These are phyloP conservation scores for Stachybotrys elegans DNA, from an alignment of 2,329 filamentous ascomycete species.

Conservation along the genomic window DNA sequence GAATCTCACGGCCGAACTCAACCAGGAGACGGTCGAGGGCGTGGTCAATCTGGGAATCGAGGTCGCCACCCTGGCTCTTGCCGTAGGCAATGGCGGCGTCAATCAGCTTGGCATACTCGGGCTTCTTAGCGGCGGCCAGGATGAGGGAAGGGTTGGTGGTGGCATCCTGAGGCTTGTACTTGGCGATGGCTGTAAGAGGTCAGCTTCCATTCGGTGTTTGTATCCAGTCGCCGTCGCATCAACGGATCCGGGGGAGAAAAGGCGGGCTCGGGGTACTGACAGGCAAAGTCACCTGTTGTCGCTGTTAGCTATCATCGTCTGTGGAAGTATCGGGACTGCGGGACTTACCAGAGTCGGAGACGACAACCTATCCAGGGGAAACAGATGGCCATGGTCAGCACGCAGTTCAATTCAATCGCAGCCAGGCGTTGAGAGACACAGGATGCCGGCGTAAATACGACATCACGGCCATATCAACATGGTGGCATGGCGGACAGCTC, in stretches of 20 bases:
- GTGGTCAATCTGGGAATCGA: conserved; percentile 81
- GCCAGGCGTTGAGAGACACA: not conserved
- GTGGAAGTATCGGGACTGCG: conserved; percentile 16
- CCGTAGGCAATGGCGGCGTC: conserved; percentile 80
- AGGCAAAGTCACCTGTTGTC: conserved; percentile 65
- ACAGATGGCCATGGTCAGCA: conserved; percentile 17
- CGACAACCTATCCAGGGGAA: conserved; percentile 63
- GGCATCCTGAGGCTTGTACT: conserved; percentile 99
- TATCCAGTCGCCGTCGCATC: too few species aligned
- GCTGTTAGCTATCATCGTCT: conserved; percentile 22
- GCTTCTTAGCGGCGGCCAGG: conserved; percentile 95
- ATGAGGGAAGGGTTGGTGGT: conserved; percentile 99
- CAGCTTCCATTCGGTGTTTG: too few species aligned
- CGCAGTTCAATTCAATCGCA: conserved; percentile 6
- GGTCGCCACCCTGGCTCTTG: conserved; percentile 64
- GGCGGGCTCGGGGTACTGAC: conserved; percentile 54
- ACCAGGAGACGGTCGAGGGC: conserved; percentile 93
- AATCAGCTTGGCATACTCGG: conserved; percentile 90
- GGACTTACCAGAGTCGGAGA: conserved; percentile 86
- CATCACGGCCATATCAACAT: too few species aligned
- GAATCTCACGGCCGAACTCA: conserved; percentile 96
- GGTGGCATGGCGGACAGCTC: too few species aligned
- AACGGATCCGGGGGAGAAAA: too few species aligned
- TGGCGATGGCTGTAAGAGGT: conserved; percentile 77
- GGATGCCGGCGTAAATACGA: too few species aligned